phyloP scores from a whole-genome alignment of 2,329 filamentous ascomycete species.

The Botrytis aclada region DNA sequence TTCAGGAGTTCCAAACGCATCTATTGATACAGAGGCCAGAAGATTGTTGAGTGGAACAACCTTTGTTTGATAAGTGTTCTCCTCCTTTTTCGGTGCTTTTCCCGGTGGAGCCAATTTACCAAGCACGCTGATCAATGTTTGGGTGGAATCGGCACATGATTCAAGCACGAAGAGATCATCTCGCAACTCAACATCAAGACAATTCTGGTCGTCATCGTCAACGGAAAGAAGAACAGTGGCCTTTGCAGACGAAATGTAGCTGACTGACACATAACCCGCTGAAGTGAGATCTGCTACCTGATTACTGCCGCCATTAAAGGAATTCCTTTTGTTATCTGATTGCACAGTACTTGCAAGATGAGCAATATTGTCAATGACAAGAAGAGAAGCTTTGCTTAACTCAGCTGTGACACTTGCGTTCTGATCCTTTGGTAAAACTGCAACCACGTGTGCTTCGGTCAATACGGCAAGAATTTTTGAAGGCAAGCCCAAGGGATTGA shows the following conservation, averaged over 20 bases:
- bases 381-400: constrained; percentile 75
- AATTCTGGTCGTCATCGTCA: constrained; percentile 57
- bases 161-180: constrained; percentile 89
- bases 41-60: constrained; percentile 84
- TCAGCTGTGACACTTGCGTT: constrained; percentile 63
- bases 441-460: constrained; percentile 71
- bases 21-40: constrained; percentile 83
- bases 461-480: constrained; percentile 79
- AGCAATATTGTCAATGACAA: constrained; percentile 74
- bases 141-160: constrained; percentile 94
- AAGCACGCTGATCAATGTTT: constrained; percentile 78
- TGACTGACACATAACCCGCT: constrained; percentile 80
- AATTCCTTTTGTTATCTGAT: constrained; percentile 28
- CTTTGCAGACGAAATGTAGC: constrained; percentile 80
- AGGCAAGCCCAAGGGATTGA: constrained; percentile 73
- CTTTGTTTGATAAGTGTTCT: constrained; percentile 82
- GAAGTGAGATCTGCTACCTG: constrained; percentile 57
- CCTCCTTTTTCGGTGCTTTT: constrained; percentile 69
- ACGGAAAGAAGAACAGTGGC: constrained; percentile 58
- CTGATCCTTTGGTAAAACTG: constrained; percentile 62
- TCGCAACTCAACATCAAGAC: constrained; percentile 74
- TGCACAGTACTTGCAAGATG: constrained; percentile 37
- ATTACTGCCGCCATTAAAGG: constrained; percentile 38
- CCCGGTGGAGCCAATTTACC: constrained; percentile 80
- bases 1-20: constrained; percentile 67